These are phyloP conservation scores for Apiospora malaysiana DNA, from an alignment of 2,329 filamentous ascomycete species.

Conservation along the genomic window DNA sequence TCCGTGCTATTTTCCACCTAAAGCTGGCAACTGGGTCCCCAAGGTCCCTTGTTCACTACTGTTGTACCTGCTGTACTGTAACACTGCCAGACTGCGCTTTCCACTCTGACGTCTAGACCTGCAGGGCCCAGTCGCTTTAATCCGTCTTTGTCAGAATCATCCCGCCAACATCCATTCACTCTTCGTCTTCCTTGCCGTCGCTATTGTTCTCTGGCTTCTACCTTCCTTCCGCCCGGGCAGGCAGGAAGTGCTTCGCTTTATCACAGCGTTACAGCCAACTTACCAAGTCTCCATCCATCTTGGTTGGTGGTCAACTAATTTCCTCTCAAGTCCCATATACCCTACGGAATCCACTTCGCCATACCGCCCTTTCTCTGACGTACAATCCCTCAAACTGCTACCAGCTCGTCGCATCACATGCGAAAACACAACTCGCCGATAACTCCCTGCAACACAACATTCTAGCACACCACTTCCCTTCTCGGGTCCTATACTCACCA, in stretches of 20 bases:
- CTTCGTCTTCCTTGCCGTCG: background rate
- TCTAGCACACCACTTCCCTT: background rate
- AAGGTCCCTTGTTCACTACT: background rate
- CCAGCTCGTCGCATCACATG: background rate
- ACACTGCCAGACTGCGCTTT: background rate
- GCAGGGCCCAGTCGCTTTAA: conserved; percentile 12
- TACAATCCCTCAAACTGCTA: background rate
- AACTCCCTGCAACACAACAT: background rate
- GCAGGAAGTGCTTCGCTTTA: background rate
- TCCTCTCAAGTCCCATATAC: background rate
- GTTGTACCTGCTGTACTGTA: conserved; percentile 7
- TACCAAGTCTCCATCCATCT: background rate
- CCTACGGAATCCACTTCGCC: background rate
- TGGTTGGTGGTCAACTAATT: background rate
- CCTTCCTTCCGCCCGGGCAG: background rate
- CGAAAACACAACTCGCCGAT: background rate
- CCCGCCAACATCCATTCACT: background rate
- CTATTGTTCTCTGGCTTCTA: background rate
- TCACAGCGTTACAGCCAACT: background rate
- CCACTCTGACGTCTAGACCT: conserved; percentile 9
- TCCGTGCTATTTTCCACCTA: no score
- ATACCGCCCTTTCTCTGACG: background rate
- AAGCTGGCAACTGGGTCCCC: no score
- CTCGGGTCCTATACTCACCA: background rate
- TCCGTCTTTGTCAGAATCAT: conserved; percentile 11